Evolutionary conservation across 352 stramenopile species (phyloP).

Genomic region (Phytophthora sojae): DNA sequence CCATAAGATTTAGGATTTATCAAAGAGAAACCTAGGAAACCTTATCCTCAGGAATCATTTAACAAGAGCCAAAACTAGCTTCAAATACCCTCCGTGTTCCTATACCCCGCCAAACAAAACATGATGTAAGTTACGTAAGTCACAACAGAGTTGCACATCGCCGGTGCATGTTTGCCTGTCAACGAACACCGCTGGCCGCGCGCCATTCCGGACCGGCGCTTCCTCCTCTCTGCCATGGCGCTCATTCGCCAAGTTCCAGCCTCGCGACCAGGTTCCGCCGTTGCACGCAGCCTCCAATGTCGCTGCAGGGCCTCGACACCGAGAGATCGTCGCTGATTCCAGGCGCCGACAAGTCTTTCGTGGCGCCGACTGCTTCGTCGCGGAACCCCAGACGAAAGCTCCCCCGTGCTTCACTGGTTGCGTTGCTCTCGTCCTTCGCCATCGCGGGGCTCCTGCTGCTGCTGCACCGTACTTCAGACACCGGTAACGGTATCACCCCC

Average conservation of each 20-base stretch:
- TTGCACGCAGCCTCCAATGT: slow-evolving; percentile 19
- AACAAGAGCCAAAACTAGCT: neutral
- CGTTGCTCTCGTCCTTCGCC: slow-evolving; percentile 20
- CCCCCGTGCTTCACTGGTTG: slow-evolving; percentile 1
- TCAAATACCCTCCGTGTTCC: neutral
- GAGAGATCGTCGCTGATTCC: slow-evolving; percentile 31
- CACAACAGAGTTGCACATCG: neutral
- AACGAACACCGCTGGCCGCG: slow-evolving; percentile 13
- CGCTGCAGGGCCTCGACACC: slow-evolving; percentile 24
- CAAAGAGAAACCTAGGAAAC: neutral
- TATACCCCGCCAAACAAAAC: slow-evolving; percentile 10
- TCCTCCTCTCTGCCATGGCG: slow-evolving; percentile 35
- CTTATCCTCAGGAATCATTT: neutral
- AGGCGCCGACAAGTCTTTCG: slow-evolving; percentile 7
- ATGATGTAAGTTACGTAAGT: neutral
- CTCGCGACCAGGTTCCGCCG: slow-evolving; percentile 7
- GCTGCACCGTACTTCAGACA: slow-evolving; percentile 2
- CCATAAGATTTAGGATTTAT: neutral
- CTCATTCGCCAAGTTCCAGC: slow-evolving; percentile 38
- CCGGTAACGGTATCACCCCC: neutral
- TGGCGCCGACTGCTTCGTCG: slow-evolving; percentile 1
- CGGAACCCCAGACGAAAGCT: slow-evolving; percentile 14
- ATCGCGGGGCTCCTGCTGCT: slow-evolving; percentile 22
- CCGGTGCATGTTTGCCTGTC: slow-evolving; percentile 14
- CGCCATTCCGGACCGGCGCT: slow-evolving; percentile 13